These are phyloP conservation scores for Austropuccinia psidii DNA, from an alignment of 1,284 basidiomycete species.

Conservation along the genomic window DNA sequence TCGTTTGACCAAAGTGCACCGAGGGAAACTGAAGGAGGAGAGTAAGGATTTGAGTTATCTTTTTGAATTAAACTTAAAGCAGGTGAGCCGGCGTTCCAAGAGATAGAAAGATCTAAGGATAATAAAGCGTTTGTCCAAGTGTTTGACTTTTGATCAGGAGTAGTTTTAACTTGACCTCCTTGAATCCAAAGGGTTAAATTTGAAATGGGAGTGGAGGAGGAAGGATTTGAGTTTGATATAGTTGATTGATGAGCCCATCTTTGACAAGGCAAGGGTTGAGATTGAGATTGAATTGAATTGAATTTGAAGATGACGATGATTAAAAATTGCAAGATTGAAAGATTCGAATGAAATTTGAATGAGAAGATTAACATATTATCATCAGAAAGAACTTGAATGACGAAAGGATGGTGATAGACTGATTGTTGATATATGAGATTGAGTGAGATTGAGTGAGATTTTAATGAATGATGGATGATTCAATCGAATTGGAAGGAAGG, in stretches of 20 bases:
- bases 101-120: slow-evolving; percentile 38
- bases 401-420: not conserved
- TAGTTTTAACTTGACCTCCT: slow-evolving; percentile 40
- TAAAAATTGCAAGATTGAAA: too few species aligned
- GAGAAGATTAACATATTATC: not conserved
- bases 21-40: slow-evolving; percentile 41
- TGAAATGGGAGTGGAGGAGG: not conserved
- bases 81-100: slow-evolving; percentile 41
- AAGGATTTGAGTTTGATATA: slow-evolving; percentile 5
- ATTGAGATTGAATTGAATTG: slow-evolving; percentile 33
- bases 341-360: too few species aligned
- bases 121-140: slow-evolving; percentile 44
- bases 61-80: slow-evolving; percentile 40
- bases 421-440: not conserved
- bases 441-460: not conserved
- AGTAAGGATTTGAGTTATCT: slow-evolving; percentile 40
- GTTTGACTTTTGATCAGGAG: slow-evolving; percentile 34
- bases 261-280: slow-evolving; percentile 24
- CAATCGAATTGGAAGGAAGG: too few species aligned
- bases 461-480: too few species aligned
- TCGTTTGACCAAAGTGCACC: slow-evolving; percentile 40
- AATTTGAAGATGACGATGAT: not conserved
- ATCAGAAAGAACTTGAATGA: not conserved
- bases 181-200: slow-evolving; percentile 38
- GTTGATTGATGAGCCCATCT: slow-evolving; percentile 22